phyloP scores from a whole-genome alignment of 1,284 basidiomycete genomes.

The Pisolithus thermaeus region DNA sequence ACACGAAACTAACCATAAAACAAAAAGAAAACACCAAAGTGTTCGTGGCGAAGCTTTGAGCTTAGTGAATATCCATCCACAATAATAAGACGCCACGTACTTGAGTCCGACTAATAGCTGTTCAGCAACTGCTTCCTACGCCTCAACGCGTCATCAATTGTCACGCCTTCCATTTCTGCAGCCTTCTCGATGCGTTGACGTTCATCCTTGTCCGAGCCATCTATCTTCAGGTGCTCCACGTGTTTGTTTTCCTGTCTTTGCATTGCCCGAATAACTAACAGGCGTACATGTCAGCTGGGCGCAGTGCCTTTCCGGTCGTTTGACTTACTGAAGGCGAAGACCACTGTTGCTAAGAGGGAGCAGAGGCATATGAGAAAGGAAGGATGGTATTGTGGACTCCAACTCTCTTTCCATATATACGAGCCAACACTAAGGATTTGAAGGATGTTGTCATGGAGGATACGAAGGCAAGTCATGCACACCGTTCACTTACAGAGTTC shows the following conservation, averaged over 20 bases:
- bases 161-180: conserved; percentile 44
- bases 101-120: conserved; percentile 27
- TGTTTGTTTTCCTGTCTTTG: conserved; percentile 41
- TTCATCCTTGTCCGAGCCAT: conserved; percentile 37
- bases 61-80: too few species aligned
- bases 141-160: conserved; percentile 47
- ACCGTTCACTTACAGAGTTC: conserved; percentile 28
- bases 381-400: conserved; percentile 47
- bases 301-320: neutral
- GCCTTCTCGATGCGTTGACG: conserved; percentile 43
- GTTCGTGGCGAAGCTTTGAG: too few species aligned
- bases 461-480: too few species aligned
- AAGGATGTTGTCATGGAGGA: neutral
- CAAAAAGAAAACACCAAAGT: too few species aligned
- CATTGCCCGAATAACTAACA: conserved; percentile 40
- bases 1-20: too few species aligned
- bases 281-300: neutral
- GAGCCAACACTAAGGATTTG: conserved; percentile 38
- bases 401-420: conserved; percentile 46
- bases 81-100: neutral
- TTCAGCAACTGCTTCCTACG: conserved; percentile 43
- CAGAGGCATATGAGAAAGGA: conserved; percentile 47
- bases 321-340: conserved; percentile 35
- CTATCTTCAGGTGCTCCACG: conserved; percentile 41
- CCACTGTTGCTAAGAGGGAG: conserved; percentile 33